phyloP scores from a whole-genome alignment of 805 yeast genomes.

The Hanseniaspora jakobsenii region DNA sequence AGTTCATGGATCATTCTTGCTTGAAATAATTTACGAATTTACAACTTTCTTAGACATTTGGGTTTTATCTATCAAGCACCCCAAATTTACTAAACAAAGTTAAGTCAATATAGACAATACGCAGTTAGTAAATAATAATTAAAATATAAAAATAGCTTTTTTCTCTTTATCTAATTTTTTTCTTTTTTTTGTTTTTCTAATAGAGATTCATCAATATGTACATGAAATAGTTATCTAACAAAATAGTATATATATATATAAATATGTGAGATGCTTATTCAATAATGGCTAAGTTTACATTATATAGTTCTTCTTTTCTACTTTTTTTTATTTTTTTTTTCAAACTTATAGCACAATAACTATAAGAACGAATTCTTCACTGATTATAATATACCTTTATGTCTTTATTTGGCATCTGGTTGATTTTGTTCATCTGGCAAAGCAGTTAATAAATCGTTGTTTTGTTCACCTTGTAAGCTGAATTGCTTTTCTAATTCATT shows the following conservation, averaged over 20 bases:
- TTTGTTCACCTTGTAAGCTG: constrained; percentile 63
- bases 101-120: background rate
- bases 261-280: too few species aligned
- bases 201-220: constrained; percentile 7
- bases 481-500: constrained; percentile 89
- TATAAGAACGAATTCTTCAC: too few species aligned
- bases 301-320: too few species aligned
- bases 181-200: too few species aligned
- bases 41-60: constrained; percentile 73
- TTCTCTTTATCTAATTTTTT: too few species aligned
- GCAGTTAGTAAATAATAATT: too few species aligned
- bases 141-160: too few species aligned
- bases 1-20: constrained; percentile 57
- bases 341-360: background rate
- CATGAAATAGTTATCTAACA: constrained; percentile 5
- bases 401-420: constrained; percentile 16
- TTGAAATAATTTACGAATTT: constrained; percentile 67
- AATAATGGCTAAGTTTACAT: too few species aligned
- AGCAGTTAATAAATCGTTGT: constrained; percentile 45
- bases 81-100: constrained; percentile 33
- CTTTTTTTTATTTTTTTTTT: background rate
- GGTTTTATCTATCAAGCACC: constrained; percentile 74
- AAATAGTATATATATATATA: background rate
- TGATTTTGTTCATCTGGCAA: constrained; percentile 47
- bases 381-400: too few species aligned